Percentiles rank a stretch among this genome's conserved stretches.
These are phyloP conservation scores for Aspergillus alliaceus DNA, from an alignment of 2,329 filamentous ascomycete genomes.

Conservation along the genomic window DNA sequence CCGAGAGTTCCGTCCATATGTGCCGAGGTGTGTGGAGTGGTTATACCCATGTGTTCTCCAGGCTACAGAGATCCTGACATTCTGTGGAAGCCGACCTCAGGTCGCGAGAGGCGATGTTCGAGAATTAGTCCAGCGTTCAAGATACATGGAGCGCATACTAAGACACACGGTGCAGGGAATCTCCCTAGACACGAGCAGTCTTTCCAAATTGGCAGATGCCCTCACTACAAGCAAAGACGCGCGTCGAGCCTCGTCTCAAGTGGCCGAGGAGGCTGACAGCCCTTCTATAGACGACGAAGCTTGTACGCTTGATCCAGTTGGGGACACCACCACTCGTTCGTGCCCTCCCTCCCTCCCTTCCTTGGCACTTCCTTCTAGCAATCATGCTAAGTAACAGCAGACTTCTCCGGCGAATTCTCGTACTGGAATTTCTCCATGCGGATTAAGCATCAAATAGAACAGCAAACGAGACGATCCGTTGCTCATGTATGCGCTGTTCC, in stretches of 20 bases:
- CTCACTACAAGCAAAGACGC: background rate
- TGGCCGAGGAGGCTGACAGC: background rate
- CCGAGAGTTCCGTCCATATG: background rate
- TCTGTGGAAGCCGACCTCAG: background rate
- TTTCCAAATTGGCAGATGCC: conserved; percentile 2
- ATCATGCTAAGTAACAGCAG: conserved; percentile 22
- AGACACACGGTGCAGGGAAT: conserved; percentile 8
- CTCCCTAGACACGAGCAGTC: conserved; percentile 5
- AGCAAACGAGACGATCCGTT: conserved; percentile 13
- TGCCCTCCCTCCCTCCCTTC: no score
- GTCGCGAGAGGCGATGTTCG: background rate
- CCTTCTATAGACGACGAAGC: conserved; percentile 8
- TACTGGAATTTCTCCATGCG: conserved; percentile 57
- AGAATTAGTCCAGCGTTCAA: conserved; percentile 7
- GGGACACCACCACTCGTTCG: conserved; percentile 13
- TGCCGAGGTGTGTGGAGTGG: background rate
- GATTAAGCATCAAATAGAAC: conserved; percentile 52
- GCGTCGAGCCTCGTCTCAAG: background rate
- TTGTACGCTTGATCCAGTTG: conserved; percentile 14
- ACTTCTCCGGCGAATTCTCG: conserved; percentile 55
- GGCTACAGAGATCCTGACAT: no score
- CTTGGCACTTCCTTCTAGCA: background rate
- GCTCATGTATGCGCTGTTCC: background rate
- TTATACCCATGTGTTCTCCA: no score
- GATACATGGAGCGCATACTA: conserved; percentile 15